phyloP scores from a whole-genome alignment of 2,329 filamentous ascomycete genomes.

The Aspergillus nomiae region DNA sequence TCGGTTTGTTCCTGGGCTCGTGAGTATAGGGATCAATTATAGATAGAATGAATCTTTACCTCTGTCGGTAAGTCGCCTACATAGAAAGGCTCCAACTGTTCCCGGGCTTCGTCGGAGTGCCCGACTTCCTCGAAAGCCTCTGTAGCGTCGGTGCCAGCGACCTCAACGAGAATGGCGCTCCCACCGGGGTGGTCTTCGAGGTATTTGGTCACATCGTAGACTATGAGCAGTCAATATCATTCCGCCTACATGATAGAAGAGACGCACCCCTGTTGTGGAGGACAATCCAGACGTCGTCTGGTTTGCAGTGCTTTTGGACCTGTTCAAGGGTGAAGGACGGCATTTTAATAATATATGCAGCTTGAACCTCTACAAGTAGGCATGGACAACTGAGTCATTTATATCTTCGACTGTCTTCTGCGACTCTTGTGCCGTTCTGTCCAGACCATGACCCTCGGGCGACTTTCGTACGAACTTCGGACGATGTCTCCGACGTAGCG shows the following conservation, averaged over 20 bases:
- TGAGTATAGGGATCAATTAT: not conserved
- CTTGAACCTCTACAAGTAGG: not conserved
- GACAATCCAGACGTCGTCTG: constrained; percentile 55
- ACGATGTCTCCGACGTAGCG: not conserved
- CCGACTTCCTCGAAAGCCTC: constrained; percentile 44
- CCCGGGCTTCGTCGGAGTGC: constrained; percentile 47
- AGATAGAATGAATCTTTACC: constrained; percentile 2
- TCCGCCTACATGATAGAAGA: not conserved
- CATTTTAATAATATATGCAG: not conserved
- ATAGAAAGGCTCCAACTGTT: constrained; percentile 38
- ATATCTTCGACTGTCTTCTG: not conserved
- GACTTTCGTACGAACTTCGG: constrained; percentile 16
- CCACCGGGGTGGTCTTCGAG: constrained; percentile 59
- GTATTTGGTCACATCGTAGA: constrained; percentile 62
- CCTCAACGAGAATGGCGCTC: constrained; percentile 39
- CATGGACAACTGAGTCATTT: not conserved
- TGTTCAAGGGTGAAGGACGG: constrained; percentile 23
- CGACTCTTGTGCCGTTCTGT: not conserved
- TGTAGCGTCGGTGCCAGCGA: constrained; percentile 45
- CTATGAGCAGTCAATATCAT: constrained; percentile 32
- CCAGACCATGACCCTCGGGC: constrained; percentile 2
- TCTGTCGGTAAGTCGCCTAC: constrained; percentile 32
- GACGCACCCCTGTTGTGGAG: constrained; percentile 55
- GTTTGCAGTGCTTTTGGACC: constrained; percentile 51
- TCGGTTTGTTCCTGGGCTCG: constrained; percentile 20